phyloP scores from a whole-genome alignment of 306 rosid species.

The Lathyrus sativus region DNA sequence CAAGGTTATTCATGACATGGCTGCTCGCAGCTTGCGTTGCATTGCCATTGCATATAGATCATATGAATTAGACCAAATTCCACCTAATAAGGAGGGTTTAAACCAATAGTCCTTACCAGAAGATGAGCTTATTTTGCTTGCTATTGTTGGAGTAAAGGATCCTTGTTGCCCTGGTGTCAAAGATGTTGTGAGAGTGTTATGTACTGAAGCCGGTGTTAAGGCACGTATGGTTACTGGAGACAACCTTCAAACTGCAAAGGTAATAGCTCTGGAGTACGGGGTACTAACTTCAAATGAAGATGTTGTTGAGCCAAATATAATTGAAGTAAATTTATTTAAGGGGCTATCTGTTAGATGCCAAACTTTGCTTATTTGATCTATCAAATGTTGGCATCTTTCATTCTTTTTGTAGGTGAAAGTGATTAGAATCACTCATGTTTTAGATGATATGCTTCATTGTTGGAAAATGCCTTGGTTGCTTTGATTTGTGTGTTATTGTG shows the following conservation, averaged over 20 bases:
- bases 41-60: slow-evolving; percentile 89
- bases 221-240: slow-evolving; percentile 99
- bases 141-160: slow-evolving; percentile 96
- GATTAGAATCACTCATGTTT: too few species aligned
- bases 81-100: slow-evolving; percentile 63
- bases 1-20: slow-evolving; percentile 76
- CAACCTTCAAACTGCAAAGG: slow-evolving; percentile 94
- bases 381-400: too few species aligned
- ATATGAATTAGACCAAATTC: slow-evolving; percentile 66
- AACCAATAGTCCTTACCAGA: slow-evolving; percentile 84
- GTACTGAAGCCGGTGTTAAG: slow-evolving; percentile 93
- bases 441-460: too few species aligned
- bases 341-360: too few species aligned
- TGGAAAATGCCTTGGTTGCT: too few species aligned
- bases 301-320: slow-evolving; percentile 70
- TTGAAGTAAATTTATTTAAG: slow-evolving; percentile 88
- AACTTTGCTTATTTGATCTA: too few species aligned
- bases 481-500: too few species aligned
- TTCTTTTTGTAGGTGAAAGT: too few species aligned
- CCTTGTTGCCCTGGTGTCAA: slow-evolving; percentile 86
- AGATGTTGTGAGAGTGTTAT: slow-evolving; percentile 72
- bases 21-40: slow-evolving; percentile 90
- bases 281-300: slow-evolving; percentile 67
- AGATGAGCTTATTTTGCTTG: slow-evolving; percentile 80
- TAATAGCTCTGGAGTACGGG: slow-evolving; percentile 95